phyloP scores from a whole-genome alignment of 2,329 filamentous ascomycete species.

The Nothophoma quercina region DNA sequence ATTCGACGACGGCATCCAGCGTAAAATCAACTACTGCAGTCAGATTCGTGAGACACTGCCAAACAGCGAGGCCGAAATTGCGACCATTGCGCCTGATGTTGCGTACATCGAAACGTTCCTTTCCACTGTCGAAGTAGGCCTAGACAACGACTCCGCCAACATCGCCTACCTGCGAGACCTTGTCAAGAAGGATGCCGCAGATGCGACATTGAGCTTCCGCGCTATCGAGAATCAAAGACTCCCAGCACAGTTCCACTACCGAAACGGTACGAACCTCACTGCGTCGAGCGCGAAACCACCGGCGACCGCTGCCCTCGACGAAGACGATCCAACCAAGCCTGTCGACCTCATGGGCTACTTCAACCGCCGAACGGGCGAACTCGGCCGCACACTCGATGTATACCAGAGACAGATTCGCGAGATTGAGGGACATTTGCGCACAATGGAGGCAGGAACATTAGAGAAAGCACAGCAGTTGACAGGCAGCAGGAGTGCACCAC shows the following conservation, averaged over 20 bases:
- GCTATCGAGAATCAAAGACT: slow-evolving; percentile 78
- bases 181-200: slow-evolving; percentile 71
- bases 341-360: slow-evolving; percentile 59
- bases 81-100: slow-evolving; percentile 71
- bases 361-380: slow-evolving; percentile 49
- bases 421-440: slow-evolving; percentile 58
- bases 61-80: slow-evolving; percentile 68
- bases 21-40: slow-evolving; percentile 77
- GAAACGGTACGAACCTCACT: slow-evolving; percentile 50
- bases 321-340: slow-evolving; percentile 46
- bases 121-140: slow-evolving; percentile 68
- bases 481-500: slow-evolving; percentile 42
- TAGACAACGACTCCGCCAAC: slow-evolving; percentile 68
- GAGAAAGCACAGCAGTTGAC: slow-evolving; percentile 54
- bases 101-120: slow-evolving; percentile 68
- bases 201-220: slow-evolving; percentile 75
- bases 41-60: slow-evolving; percentile 74
- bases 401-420: slow-evolving; percentile 56
- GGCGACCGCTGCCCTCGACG: slow-evolving; percentile 44
- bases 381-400: slow-evolving; percentile 49
- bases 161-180: slow-evolving; percentile 65
- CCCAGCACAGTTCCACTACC: slow-evolving; percentile 68
- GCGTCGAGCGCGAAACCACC: slow-evolving; percentile 39
- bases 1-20: slow-evolving; percentile 81
- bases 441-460: slow-evolving; percentile 55